Evolutionary conservation across 2,329 filamentous ascomycete species (phyloP), one percentile per base, ranked within the genome.

Genomic region (Colletotrichum sp.): DNA sequence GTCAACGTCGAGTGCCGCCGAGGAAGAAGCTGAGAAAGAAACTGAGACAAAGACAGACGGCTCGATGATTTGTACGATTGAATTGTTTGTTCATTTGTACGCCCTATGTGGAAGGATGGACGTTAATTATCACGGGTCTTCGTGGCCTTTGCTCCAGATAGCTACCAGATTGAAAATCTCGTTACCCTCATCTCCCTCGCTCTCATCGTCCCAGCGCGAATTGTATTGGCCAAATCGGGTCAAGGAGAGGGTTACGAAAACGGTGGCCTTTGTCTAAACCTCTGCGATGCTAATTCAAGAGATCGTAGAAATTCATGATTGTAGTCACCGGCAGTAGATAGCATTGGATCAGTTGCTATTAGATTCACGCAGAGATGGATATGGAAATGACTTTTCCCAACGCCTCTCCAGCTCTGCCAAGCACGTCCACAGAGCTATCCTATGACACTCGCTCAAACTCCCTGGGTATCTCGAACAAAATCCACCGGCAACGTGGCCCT

Each of bases 381-480:
- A 52, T 52, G n/a, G 12, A 52, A 58, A 58, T 58, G 26, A 58
- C 24, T 58, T 58, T 58, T 58, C n/a, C 43, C 43, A 52, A 52
- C 43, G 43, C 43, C 43, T 21, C 43, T 52, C 43, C 43, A 24
- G 43, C 43, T 52, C 43, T 52, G 43, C 43, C 43, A 52, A 52
- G n/a, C 43, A 52, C n/a, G 43, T 52, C n/a, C 43, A 52, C 10
- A 52, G 43, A 52, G 43, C 43, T 21, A 18, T 58, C 13, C 24
- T 58, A 18, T 26, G 55, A 58, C 8, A 52, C 43, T 52, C 55
- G 38, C 68, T 75, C n/a, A 24, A 72, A 75, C 61, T 75, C 72
- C 68, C 43, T 12, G 73, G 73, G 73, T 75, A 75, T 75, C 73
- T 75, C 58, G 34, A 73, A 72, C 52, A 38, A 75, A 66, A 66